These are phyloP conservation scores for Aureobasidium sp. DNA, from an alignment of 2,329 filamentous ascomycete genomes.

Conservation along the genomic window DNA sequence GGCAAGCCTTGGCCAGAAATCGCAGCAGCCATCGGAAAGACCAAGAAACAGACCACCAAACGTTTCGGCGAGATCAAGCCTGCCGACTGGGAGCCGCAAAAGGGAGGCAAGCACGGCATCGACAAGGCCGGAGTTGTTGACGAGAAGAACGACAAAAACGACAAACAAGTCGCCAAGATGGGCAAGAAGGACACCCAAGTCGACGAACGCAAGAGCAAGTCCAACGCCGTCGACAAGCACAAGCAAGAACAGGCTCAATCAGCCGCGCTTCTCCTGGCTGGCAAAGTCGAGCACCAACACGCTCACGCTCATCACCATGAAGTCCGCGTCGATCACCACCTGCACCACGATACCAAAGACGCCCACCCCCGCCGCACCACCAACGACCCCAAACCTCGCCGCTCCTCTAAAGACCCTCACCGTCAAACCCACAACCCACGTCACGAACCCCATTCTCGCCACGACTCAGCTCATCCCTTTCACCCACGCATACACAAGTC, in stretches of 20 bases:
- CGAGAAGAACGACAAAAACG: conserved; percentile 13
- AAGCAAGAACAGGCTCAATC: not conserved
- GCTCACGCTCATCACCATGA: not conserved
- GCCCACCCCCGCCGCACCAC: not conserved
- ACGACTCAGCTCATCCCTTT: not conserved
- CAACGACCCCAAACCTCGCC: not conserved
- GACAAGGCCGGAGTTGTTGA: conserved; percentile 5
- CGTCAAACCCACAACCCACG: too few species aligned
- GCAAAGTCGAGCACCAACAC: not conserved
- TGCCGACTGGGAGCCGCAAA: not conserved
- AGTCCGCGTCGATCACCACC: not conserved
- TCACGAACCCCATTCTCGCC: not conserved
- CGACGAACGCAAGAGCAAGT: not conserved
- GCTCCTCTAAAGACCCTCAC: not conserved
- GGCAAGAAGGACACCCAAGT: conserved; percentile 16
- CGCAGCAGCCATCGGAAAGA: conserved; percentile 19
- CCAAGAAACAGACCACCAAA: not conserved
- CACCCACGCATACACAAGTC: not conserved
- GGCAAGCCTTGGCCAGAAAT: conserved; percentile 27
- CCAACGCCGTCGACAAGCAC: conserved; percentile 12
- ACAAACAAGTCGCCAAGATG: conserved; percentile 9
- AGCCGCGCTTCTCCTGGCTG: not conserved
- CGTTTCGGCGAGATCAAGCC: conserved; percentile 32
- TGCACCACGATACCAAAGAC: not conserved
- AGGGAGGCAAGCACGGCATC: not conserved